phyloP scores from a whole-genome alignment of 1,139 yeast species.

The Eremothecium cymbalariae region DNA sequence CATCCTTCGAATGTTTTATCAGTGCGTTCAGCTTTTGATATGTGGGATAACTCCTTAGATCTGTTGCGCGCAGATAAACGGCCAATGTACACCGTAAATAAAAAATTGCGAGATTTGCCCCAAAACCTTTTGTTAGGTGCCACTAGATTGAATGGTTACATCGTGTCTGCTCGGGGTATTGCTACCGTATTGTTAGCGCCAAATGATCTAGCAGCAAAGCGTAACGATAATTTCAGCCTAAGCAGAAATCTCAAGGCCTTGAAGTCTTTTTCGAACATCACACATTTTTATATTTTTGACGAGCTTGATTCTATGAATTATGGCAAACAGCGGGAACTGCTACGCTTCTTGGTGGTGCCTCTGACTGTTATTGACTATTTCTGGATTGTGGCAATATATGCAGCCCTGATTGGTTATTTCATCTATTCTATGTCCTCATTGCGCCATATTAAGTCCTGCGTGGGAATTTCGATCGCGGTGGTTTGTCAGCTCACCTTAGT shows the following conservation, averaged over 20 bases:
- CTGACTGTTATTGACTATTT: constrained; percentile 22
- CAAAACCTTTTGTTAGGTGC: constrained; percentile 37
- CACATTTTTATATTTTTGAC: constrained; percentile 12
- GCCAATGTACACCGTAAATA: constrained; percentile 34
- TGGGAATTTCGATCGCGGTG: constrained; percentile 59
- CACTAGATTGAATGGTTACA: constrained; percentile 42
- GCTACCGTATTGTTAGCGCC: constrained; percentile 33
- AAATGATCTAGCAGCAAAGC: constrained; percentile 20
- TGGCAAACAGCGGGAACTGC: neutral
- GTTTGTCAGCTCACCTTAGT: constrained; percentile 43
- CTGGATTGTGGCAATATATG: constrained; percentile 28
- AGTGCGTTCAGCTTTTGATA: constrained; percentile 35
- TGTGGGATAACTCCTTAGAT: constrained; percentile 32
- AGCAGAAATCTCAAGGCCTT: constrained; percentile 26
- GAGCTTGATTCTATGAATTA: neutral
- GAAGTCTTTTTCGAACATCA: constrained; percentile 10
- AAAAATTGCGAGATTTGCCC: constrained; percentile 18
- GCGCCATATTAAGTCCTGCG: constrained; percentile 49
- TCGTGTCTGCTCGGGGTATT: constrained; percentile 40
- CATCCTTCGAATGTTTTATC: constrained; percentile 12
- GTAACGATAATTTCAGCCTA: constrained; percentile 16
- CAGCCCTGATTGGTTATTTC: constrained; percentile 32
- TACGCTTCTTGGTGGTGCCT: constrained; percentile 4
- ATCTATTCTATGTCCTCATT: constrained; percentile 45
- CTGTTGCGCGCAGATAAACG: constrained; percentile 28